These are phyloP conservation scores for Aspergillus terreus DNA, from an alignment of 2,329 filamentous ascomycete genomes.

Conservation along the genomic window DNA sequence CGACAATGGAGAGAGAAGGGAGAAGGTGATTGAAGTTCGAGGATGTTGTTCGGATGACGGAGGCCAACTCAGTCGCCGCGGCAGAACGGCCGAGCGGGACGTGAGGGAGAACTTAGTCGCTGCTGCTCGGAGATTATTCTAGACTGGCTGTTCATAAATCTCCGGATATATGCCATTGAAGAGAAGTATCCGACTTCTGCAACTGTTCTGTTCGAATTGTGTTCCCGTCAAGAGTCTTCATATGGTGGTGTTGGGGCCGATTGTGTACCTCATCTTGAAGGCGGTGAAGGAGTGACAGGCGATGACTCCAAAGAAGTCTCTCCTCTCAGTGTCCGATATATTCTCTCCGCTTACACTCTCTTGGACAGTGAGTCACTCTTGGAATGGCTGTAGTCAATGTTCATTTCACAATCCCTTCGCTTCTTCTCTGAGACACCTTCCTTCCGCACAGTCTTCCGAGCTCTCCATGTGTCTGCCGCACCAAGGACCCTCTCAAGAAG, in stretches of 20 bases:
- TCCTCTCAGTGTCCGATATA: not conserved
- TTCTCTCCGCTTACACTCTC: not conserved
- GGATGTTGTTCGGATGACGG: conserved; percentile 7
- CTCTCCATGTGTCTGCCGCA: conserved; percentile 12
- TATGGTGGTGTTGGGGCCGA: too few relatives aligned
- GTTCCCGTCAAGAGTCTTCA: too few relatives aligned
- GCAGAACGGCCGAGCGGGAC: conserved; percentile 12
- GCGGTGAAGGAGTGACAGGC: not conserved
- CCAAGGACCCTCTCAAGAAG: not conserved
- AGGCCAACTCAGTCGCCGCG: conserved; percentile 13
- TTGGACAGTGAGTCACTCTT: not conserved
- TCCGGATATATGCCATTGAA: not conserved
- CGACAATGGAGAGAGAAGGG: conserved; percentile 1
- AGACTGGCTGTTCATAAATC: not conserved
- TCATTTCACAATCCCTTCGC: conserved; percentile 11
- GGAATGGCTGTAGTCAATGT: conserved; percentile 21
- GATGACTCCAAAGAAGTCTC: not conserved
- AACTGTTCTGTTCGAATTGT: not conserved
- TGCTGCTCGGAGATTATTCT: not conserved
- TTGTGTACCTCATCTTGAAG: not conserved
- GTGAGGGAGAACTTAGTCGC: conserved; percentile 1
- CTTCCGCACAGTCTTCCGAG: conserved; percentile 10
- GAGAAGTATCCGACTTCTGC: not conserved
- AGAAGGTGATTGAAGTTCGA: not conserved
- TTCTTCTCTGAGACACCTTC: conserved; percentile 15